Evolutionary conservation across 129 eudicot species (phyloP), one percentile per base, ranked within the genome.

Genomic region (Flaveria trinervia): DNA sequence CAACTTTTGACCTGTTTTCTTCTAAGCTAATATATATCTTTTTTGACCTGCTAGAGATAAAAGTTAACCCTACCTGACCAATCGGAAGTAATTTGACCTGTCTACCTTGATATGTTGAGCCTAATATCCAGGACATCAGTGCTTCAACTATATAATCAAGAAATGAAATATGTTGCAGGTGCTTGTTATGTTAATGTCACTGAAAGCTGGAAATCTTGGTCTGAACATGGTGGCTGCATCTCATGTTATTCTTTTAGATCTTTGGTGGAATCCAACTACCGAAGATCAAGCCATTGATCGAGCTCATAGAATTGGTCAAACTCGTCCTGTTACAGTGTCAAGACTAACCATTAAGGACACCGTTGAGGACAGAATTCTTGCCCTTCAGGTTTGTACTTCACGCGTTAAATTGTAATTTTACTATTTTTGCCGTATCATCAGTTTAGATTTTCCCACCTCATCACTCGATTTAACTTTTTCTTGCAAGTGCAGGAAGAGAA

Each of bases 191-290:
- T 62, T 92, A 80, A 92, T 92, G 97, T 92, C 97, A 4, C 75
- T 92, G 28, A 89, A 89, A 85, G 97, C 96, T 9, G 97, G 93
- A 55, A 92, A 92, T 73, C 93, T 92, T 72, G 97, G 97, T 56
- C 81, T 89, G 45, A 92, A 92, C 75, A 92, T 92, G 97, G 97
- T 92, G 55, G 93, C 93, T 48, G 97, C 97, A 66, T 87, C 87
- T 73, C 89, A 87, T 61, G 96, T 92, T 55, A 88, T 92, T 72
- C 96, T 92, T 70, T 70, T 92, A 76, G 97, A 92, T 83, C 96
- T 89, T 71, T 92, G 97, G 97, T 92, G 97, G 97, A 89, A 92
- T 81, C 97, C 97, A 60, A 87, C 97, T 17, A 89, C 93, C 11
- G 97, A 92, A 86, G 97, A 89, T 75, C 97, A 92, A 81, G 97